These are phyloP conservation scores for Nicotiana paniculata DNA, from an alignment of 257 asterid species.

Conservation along the genomic window DNA sequence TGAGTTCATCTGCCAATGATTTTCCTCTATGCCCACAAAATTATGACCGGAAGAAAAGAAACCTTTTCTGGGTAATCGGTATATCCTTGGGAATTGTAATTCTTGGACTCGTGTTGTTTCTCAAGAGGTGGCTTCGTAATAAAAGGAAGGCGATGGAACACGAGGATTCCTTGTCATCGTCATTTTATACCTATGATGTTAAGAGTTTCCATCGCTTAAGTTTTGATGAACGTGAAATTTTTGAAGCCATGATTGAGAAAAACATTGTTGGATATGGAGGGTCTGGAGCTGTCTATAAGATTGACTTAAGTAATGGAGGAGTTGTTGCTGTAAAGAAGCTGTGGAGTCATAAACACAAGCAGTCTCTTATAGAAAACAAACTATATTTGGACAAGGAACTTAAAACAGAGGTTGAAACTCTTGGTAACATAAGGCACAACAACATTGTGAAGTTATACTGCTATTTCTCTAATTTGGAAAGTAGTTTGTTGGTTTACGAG, in stretches of 20 bases:
- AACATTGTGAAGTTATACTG: conserved; percentile 15
- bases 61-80: conserved; percentile 45
- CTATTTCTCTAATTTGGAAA: conserved; percentile 1
- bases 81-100: conserved; percentile 35
- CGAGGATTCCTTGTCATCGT: conserved; percentile 42
- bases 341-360: conserved; percentile 54
- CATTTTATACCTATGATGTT: conserved; percentile 59
- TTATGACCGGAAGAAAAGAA: conserved; percentile 25
- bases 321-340: conserved; percentile 84
- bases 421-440: conserved; percentile 11
- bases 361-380: conserved; percentile 26
- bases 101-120: conserved; percentile 35
- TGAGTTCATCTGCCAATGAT: conserved; percentile 16
- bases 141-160: conserved; percentile 26
- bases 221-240: conserved; percentile 65
- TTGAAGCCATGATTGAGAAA: conserved; percentile 63
- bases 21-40: conserved; percentile 37
- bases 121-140: conserved; percentile 43
- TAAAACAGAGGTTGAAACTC: conserved; percentile 27
- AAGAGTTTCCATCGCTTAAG: conserved; percentile 69
- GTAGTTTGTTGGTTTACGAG: conserved; percentile 15
- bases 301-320: conserved; percentile 58
- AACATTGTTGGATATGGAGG: conserved; percentile 92
- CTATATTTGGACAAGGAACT: conserved; percentile 49
- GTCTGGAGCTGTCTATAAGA: conserved; percentile 74